Evolutionary conservation across 176 grass and related monocot species (phyloP).

Genomic region (Aegilops speltoides): DNA sequence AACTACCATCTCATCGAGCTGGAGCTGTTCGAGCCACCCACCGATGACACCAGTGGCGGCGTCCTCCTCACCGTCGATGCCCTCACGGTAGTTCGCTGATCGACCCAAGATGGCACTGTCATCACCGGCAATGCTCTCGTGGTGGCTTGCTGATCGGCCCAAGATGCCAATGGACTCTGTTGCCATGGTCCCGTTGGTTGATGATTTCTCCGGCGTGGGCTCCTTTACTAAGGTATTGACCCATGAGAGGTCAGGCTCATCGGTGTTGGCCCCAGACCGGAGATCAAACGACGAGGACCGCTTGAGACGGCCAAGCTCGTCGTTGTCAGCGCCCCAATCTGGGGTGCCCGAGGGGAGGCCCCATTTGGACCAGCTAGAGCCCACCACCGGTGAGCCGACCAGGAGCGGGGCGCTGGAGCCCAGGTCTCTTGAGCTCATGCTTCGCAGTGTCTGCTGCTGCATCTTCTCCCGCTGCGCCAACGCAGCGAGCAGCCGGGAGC

Average conservation of each 20-base stretch:
- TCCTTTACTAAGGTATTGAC: conserved; percentile 74
- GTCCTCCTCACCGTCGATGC: conserved; percentile 21
- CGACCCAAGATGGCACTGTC: conserved; percentile 24
- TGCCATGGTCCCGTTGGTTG: not conserved
- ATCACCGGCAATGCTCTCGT: conserved; percentile 13
- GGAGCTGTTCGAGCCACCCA: conserved; percentile 61
- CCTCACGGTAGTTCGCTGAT: not conserved
- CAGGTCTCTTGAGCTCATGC: conserved; percentile 70
- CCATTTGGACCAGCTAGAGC: conserved; percentile 61
- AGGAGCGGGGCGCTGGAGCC: conserved; percentile 24
- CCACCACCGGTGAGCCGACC: conserved; percentile 44
- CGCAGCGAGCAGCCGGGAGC: conserved; percentile 41
- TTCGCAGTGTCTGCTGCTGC: conserved; percentile 67
- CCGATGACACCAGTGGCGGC: conserved; percentile 32
- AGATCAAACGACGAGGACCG: conserved; percentile 62
- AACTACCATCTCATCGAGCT: conserved; percentile 71
- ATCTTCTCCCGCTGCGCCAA: conserved; percentile 60
- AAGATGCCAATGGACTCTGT: conserved; percentile 32
- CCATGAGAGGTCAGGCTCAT: conserved; percentile 73
- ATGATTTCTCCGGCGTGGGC: conserved; percentile 37
- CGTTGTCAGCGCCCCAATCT: conserved; percentile 56
- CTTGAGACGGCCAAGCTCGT: conserved; percentile 62
- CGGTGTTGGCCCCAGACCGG: conserved; percentile 23
- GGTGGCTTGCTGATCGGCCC: conserved; percentile 9
- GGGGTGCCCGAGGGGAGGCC: conserved; percentile 40